Evolutionary conservation across 352 stramenopile genomes (phyloP).

Genomic region (Globisporangium uncinulatum): DNA sequence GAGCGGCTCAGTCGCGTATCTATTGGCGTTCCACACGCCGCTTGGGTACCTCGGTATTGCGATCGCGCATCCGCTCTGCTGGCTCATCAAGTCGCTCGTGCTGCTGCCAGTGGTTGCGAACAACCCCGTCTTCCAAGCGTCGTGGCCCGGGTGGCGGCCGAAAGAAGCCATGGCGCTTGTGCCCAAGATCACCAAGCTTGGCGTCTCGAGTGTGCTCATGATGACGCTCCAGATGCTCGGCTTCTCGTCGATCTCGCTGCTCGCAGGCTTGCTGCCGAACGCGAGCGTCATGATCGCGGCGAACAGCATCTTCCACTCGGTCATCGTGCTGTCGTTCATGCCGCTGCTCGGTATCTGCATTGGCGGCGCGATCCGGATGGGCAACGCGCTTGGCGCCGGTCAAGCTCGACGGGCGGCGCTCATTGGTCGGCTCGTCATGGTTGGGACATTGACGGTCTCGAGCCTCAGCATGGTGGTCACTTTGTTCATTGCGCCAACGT

Average conservation of each 20-base stretch:
- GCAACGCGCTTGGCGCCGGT: slow-evolving; percentile 26
- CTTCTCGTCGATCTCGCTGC: slow-evolving; percentile 14
- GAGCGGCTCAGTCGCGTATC: slow-evolving; percentile 21
- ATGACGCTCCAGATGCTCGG: slow-evolving; percentile 18
- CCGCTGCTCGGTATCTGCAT: slow-evolving; percentile 22
- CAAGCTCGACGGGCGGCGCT: slow-evolving; percentile 19
- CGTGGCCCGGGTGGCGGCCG: slow-evolving; percentile 18
- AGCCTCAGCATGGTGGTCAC: slow-evolving; percentile 19
- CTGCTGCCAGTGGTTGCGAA: slow-evolving; percentile 17
- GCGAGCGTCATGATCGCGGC: slow-evolving; percentile 24
- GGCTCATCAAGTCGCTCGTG: slow-evolving; percentile 18
- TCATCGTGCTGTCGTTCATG: slow-evolving; percentile 26
- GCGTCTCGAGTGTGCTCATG: slow-evolving; percentile 11
- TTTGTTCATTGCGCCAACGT: slow-evolving; percentile 11
- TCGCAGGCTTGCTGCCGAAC: slow-evolving; percentile 24
- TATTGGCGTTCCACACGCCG: slow-evolving; percentile 28
- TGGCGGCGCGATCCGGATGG: slow-evolving; percentile 25
- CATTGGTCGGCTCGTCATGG: slow-evolving; percentile 15
- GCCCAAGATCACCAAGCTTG: slow-evolving; percentile 13
- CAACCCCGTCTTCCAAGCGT: slow-evolving; percentile 15
- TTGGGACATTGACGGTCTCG: slow-evolving; percentile 8
- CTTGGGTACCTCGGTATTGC: slow-evolving; percentile 31
- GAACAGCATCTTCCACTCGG: slow-evolving; percentile 27
- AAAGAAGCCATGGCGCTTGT: slow-evolving; percentile 10
- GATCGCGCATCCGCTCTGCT: slow-evolving; percentile 20